phyloP scores from a whole-genome alignment of 345 rosid genomes.

The Schrenkiella parvula region DNA sequence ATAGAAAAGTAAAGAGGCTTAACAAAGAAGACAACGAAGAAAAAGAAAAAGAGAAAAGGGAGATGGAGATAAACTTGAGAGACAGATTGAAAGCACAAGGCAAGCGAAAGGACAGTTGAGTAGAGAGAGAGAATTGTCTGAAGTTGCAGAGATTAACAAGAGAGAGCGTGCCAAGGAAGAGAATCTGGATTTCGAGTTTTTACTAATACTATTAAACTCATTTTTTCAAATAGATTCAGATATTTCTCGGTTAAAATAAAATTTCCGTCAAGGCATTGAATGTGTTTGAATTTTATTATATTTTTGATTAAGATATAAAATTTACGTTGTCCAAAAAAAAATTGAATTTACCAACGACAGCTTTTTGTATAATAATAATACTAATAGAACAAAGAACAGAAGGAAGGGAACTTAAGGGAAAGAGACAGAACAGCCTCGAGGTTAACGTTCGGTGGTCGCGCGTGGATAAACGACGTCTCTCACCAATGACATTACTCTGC shows the following conservation, averaged over 20 bases:
- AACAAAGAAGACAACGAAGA: background rate
- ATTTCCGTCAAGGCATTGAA: background rate
- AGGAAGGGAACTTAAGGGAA: conserved; percentile 12
- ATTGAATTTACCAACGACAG: background rate
- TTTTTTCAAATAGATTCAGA: background rate
- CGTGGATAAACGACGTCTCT: conserved; percentile 15
- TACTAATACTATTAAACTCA: background rate
- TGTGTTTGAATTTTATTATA: background rate
- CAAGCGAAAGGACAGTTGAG: conserved; percentile 9
- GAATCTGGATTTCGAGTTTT: conserved; percentile 7
- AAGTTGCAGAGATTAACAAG: background rate
- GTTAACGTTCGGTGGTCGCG: conserved; percentile 18
- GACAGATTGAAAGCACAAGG: conserved; percentile 1
- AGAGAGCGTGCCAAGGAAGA: conserved; percentile 14
- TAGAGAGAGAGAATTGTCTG: background rate
- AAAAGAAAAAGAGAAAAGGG: background rate
- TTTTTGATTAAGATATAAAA: background rate
- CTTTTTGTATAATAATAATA: background rate
- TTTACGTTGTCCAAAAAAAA: background rate
- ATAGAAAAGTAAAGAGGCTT: background rate
- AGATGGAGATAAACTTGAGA: background rate
- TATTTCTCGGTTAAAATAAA: background rate
- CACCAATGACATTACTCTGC: conserved; percentile 6
- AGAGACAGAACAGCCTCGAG: conserved; percentile 29
- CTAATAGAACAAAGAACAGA: background rate